These are phyloP conservation scores for Xylaria sp. DNA, from an alignment of 2,329 filamentous ascomycete species.

Conservation along the genomic window DNA sequence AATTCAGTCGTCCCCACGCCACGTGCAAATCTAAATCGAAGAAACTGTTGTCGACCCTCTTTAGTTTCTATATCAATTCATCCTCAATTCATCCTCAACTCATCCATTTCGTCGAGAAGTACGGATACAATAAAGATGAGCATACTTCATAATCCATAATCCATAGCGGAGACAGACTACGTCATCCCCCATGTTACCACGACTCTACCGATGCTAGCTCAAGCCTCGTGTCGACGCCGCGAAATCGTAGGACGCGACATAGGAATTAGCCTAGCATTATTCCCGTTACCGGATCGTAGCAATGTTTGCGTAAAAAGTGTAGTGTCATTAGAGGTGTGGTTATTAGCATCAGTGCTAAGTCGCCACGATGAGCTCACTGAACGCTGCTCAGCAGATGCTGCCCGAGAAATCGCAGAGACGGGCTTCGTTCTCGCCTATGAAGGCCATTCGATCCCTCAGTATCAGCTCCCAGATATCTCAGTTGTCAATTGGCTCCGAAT, in stretches of 20 bases:
- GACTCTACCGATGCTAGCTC: slow-evolving; percentile 13
- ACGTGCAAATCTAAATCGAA: not conserved
- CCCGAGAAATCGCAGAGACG: slow-evolving; percentile 35
- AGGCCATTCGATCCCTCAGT: slow-evolving; percentile 41
- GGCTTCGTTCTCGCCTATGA: slow-evolving; percentile 41
- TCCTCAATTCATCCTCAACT: no score
- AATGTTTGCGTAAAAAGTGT: slow-evolving; percentile 11
- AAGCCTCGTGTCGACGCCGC: slow-evolving; percentile 3
- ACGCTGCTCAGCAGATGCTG: slow-evolving; percentile 30
- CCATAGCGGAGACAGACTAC: slow-evolving; percentile 1
- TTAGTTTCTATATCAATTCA: no score
- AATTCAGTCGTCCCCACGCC: not conserved
- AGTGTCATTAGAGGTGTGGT: not conserved
- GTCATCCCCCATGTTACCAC: slow-evolving; percentile 3
- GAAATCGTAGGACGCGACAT: not conserved
- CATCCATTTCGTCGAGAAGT: not conserved
- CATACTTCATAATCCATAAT: not conserved
- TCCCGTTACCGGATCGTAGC: not conserved
- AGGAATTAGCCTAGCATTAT: not conserved
- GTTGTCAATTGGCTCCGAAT: slow-evolving; percentile 35
- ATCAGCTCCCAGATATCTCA: slow-evolving; percentile 41
- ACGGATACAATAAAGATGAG: not conserved
- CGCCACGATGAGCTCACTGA: slow-evolving; percentile 36
- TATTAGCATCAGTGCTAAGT: not conserved
- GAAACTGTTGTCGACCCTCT: no score